Conservation (phyloP, 176 grass and related monocot genomes). For the Paspalum vaginatum region DNA sequence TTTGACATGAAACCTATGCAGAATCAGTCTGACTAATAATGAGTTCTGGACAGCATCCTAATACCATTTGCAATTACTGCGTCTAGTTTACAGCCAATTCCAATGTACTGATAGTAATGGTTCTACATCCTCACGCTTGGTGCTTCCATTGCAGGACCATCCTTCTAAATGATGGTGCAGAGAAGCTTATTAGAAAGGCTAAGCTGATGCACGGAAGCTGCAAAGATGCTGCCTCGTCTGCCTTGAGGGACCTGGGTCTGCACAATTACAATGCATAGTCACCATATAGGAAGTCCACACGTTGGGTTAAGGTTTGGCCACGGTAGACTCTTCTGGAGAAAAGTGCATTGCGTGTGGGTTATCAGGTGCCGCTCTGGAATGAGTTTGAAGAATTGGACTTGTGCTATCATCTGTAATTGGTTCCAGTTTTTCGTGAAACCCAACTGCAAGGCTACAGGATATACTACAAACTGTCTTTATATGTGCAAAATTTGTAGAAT, state of each 20-base stretch:
- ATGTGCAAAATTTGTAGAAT: not conserved
- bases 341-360: not conserved
- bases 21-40: not conserved
- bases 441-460: not conserved
- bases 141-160: slow-evolving; percentile 54
- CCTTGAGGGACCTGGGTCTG: slow-evolving; percentile 84
- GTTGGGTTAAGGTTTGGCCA: not conserved
- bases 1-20: not conserved
- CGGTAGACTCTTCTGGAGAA: not conserved
- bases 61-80: not conserved
- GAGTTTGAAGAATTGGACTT: not conserved
- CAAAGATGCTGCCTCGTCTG: slow-evolving; percentile 87
- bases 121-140: not conserved
- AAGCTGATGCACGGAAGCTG: slow-evolving; percentile 70
- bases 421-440: not conserved
- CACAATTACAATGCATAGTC: slow-evolving; percentile 78
- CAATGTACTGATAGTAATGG: not conserved
- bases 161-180: slow-evolving; percentile 71
- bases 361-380: not conserved
- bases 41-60: not conserved
- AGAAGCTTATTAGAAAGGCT: slow-evolving; percentile 85
- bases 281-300: not conserved
- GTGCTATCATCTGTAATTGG: not conserved
- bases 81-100: not conserved
- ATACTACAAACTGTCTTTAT: not conserved